phyloP scores from a whole-genome alignment of 331 rosid species.

The Rosa hybrid region DNA sequence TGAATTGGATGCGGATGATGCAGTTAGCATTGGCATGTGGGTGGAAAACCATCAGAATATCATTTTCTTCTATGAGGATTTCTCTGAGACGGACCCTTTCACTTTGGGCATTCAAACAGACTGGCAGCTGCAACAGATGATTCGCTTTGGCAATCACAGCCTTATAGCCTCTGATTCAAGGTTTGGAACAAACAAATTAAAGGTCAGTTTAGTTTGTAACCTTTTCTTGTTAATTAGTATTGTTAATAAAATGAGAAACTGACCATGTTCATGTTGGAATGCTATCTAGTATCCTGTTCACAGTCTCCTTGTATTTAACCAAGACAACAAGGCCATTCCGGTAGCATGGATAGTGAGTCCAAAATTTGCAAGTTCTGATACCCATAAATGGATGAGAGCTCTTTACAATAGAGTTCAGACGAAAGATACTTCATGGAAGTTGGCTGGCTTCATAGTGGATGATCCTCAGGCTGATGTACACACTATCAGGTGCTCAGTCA shows the following conservation, averaged over 20 bases:
- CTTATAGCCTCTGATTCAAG: slow-evolving; percentile 85
- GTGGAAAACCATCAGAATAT: slow-evolving; percentile 73
- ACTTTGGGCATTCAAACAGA: slow-evolving; percentile 92
- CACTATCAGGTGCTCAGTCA: slow-evolving; percentile 62
- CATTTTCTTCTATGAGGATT: slow-evolving; percentile 81
- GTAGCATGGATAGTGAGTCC: slow-evolving; percentile 94
- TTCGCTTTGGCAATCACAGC: slow-evolving; percentile 75
- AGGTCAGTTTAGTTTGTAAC: slow-evolving; percentile 47
- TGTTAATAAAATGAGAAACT: slow-evolving; percentile 33
- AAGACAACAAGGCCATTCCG: slow-evolving; percentile 84
- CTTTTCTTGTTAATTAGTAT: slow-evolving; percentile 9
- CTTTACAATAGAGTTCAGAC: slow-evolving; percentile 75
- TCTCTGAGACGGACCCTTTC: slow-evolving; percentile 76
- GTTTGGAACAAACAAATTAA: slow-evolving; percentile 84
- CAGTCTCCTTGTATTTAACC: slow-evolving; percentile 91
- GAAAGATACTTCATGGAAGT: slow-evolving; percentile 82
- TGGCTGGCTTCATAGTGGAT: slow-evolving; percentile 89
- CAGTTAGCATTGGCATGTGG: slow-evolving; percentile 70
- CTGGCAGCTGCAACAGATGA: slow-evolving; percentile 99
- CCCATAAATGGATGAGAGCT: slow-evolving; percentile 95
- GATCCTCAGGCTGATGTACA: slow-evolving; percentile 74
- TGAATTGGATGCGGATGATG: slow-evolving; percentile 80
- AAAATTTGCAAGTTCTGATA: slow-evolving; percentile 53
- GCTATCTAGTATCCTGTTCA: slow-evolving; percentile 72
- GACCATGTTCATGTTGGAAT: slow-evolving; percentile 34